Evolutionary conservation across 177 flowering plant genomes (phyloP).

Genomic region (Vitis hybrid): DNA sequence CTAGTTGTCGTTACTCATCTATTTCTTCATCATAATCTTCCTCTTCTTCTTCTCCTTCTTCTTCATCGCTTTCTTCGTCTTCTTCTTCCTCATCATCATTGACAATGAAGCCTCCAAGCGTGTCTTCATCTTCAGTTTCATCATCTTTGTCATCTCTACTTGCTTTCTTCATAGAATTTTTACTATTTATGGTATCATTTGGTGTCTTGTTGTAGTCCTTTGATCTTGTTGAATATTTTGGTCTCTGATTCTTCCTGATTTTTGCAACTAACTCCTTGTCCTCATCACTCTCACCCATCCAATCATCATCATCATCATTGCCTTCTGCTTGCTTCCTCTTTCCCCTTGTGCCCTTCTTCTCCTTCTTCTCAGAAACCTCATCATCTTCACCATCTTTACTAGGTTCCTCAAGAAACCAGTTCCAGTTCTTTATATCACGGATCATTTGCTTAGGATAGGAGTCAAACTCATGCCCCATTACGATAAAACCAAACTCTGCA

Average conservation of each 20-base stretch:
- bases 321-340: slow-evolving; percentile 34
- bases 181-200: slow-evolving; percentile 17
- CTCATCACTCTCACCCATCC: slow-evolving; percentile 73
- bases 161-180: slow-evolving; percentile 16
- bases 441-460: slow-evolving; percentile 50
- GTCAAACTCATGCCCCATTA: slow-evolving; percentile 76
- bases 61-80: slow-evolving; percentile 32
- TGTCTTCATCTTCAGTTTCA: slow-evolving; percentile 56
- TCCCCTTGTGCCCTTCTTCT: slow-evolving; percentile 26
- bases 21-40: slow-evolving; percentile 33
- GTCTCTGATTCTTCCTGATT: slow-evolving; percentile 31
- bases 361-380: slow-evolving; percentile 20
- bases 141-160: slow-evolving; percentile 21
- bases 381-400: slow-evolving; percentile 47
- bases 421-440: slow-evolving; percentile 54
- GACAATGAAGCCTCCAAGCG: slow-evolving; percentile 80
- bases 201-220: slow-evolving; percentile 27
- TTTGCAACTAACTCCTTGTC: slow-evolving; percentile 42
- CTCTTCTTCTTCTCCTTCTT: slow-evolving; percentile 51
- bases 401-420: slow-evolving; percentile 76
- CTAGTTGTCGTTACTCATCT: neutral
- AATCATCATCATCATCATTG: slow-evolving; percentile 53
- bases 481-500: slow-evolving; percentile 89
- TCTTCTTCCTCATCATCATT: slow-evolving; percentile 38
- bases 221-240: slow-evolving; percentile 57